Evolutionary conservation across 2,329 filamentous ascomycete species (phyloP), one percentile per base, ranked within the genome.

Genomic region (Metarhizium robertsii): DNA sequence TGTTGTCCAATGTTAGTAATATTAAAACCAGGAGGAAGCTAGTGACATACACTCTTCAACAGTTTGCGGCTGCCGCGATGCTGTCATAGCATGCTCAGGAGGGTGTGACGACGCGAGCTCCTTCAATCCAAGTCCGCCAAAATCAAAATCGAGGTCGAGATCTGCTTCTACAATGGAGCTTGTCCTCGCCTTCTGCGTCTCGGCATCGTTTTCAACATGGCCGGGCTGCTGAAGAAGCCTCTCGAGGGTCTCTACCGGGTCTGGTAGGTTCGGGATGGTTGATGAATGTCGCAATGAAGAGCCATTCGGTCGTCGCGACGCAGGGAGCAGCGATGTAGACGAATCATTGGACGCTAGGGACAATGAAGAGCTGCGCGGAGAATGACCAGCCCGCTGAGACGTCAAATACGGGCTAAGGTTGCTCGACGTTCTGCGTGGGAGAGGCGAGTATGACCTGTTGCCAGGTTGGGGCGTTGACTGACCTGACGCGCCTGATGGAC

Each of bases 321-420:
- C 78, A n/a, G 81, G 76, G 25, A 90, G 79, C 29, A 96, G 77
- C 45, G 90, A 95, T 0, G 83, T 78, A 4, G 83, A 86, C 3
- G 92, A 96, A 54, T 90, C 87, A 70, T 83, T 89, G 6, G 88
- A 83, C 11, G 82, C 76, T n/a, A 92, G 76, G 2, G 90, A 94
- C 6, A 92, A 74, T 2, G 88, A 88, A 0, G 92, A 96, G 6
- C 84, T 85, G 59, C 88, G 81, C 25, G 89, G 84, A 50, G 79
- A 83, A 45, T 87, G 72, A 14, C 83, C 83, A 25, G 87, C 81
- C 57, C 90, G 81, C 63, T 85, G 82, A 13, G 84, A 85, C 38
- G 85, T 82, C 56, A 85, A 74, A 62, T 85, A 85, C 8, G 87
- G 87, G 46, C 81, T 85, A 57, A 88, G 81, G 65, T 81, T 83